Evolutionary conservation across 495 filamentous ascomycete species (phyloP).

Genomic region (Lasiosphaeris hirsuta): DNA sequence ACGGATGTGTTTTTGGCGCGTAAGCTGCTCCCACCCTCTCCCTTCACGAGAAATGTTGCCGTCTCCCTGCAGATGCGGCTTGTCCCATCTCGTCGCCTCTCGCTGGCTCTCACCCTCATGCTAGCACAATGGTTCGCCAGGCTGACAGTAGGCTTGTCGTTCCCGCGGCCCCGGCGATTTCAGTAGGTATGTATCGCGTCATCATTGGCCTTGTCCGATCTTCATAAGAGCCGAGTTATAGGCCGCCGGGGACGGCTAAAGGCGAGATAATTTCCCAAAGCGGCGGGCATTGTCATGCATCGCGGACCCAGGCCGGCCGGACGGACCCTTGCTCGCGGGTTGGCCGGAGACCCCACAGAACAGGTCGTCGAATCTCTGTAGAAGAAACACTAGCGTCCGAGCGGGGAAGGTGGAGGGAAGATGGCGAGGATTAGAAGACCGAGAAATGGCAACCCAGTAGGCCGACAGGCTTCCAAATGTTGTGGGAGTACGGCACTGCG

Average conservation of each 20-base stretch:
- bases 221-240: constrained; percentile 42
- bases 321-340: constrained; percentile 18
- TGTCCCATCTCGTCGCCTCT: neutral
- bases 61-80: constrained; percentile 8
- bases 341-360: constrained; percentile 38
- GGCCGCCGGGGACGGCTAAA: constrained; percentile 36
- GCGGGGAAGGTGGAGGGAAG: constrained; percentile 16
- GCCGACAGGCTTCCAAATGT: no score
- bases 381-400: constrained; percentile 33
- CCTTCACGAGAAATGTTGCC: constrained; percentile 2
- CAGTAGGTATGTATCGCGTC: constrained; percentile 33
- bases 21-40: neutral
- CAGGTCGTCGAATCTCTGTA: constrained; percentile 37
- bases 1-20: neutral
- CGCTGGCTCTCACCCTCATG: neutral
- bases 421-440: constrained; percentile 6
- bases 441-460: no score
- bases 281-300: constrained; percentile 40
- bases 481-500: no score
- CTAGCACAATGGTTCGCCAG: neutral
- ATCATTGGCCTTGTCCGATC: constrained; percentile 38
- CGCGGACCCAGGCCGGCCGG: constrained; percentile 14
- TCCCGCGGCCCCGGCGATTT: constrained; percentile 12
- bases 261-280: constrained; percentile 45
- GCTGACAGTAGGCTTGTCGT: constrained; percentile 4